Evolutionary conservation across 768 basidiomycete species (phyloP).

Genomic region (Crassisporium funariophilum): DNA sequence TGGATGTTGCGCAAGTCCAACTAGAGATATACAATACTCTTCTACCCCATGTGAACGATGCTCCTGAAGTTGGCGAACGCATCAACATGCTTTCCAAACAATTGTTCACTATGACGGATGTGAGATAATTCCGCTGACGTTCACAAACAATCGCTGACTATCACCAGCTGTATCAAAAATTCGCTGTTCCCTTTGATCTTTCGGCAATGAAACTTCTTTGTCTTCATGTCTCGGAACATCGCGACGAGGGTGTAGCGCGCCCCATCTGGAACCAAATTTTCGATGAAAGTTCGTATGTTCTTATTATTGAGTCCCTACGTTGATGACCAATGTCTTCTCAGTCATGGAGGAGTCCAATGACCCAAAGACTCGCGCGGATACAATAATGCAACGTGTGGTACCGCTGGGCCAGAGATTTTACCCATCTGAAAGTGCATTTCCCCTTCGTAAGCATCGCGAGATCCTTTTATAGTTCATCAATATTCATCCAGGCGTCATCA

Average conservation of each 20-base stretch:
- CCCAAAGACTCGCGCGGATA: conserved; percentile 55
- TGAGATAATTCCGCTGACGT: conserved; percentile 34
- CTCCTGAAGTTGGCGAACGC: conserved; percentile 62
- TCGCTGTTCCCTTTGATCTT: conserved; percentile 85
- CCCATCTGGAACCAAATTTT: conserved; percentile 91
- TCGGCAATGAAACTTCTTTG: conserved; percentile 85
- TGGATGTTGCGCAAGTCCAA: conserved; percentile 96
- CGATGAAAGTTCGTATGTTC: conserved; percentile 61
- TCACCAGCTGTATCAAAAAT: conserved; percentile 80
- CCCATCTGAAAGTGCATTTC: conserved; percentile 90
- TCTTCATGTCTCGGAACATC: conserved; percentile 91
- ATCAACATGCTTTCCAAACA: conserved; percentile 59
- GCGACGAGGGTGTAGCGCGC: conserved; percentile 77
- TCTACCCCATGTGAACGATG: conserved; percentile 59
- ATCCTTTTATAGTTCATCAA: not conserved
- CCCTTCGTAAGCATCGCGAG: conserved; percentile 63
- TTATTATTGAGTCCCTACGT: no score
- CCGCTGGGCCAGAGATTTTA: conserved; percentile 85
- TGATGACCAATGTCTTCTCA: conserved; percentile 26
- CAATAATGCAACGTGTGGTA: conserved; percentile 63
- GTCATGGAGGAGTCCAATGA: conserved; percentile 62
- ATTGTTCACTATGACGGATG: conserved; percentile 84
- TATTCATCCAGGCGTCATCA: conserved; percentile 32
- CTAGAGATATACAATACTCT: conserved; percentile 83
- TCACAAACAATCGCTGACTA: conserved; percentile 10